Base-by-base conservation (phyloP, 495 filamentous ascomycete genomes). In the Podospora sp. region DNA sequence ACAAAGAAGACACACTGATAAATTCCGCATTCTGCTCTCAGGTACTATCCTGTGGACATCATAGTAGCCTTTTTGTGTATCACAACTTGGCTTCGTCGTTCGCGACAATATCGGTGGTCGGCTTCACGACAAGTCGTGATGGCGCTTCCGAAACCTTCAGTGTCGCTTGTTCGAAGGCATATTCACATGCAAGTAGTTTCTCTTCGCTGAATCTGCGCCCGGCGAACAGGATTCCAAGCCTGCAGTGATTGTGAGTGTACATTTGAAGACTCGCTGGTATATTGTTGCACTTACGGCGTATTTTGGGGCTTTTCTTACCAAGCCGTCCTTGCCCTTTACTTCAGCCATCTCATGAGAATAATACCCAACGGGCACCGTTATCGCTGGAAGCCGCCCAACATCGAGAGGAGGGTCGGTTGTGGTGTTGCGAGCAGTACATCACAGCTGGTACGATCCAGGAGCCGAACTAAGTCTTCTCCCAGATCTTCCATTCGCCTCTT, bases 91-190 rank as follows among this genome's bases (percentile, higher is more conserved):
- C n/a, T n/a, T n/a, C n/a, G n/a, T n/a, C n/a, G n/a, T n/a, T n/a
- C n/a, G n/a, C n/a, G n/a, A n/a, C n/a, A n/a, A 36, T 36, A 46
- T 46, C 40, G 14, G 40, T 46, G 2, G 40, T 6, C 2, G 40
- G 40, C 14, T 14, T 46, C 40, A 46, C 12, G 14, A 46, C 11
- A 18, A 46, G 40, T 18, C 16, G 5, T 11, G 11, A 12, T 2
- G 40, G 40, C 2, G 40, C 40, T 14, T 14, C 40, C 2, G 9
- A 2, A 18, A 14, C 40, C 12, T 46, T 18, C 40, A 6, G 5
- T 14, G 56, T 59, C 11, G 56, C 56, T 29, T 59, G 56, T 16
- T 59, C 56, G 25, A 59, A 59, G 6, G 56, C 56, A 24, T 59
- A 59, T 1, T 12, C 56, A 14, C 56, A 59, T 1, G 56, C 56